Conservation (phyloP, 805 yeast genomes). For the Cyberlindnera samutprakarnensis region DNA sequence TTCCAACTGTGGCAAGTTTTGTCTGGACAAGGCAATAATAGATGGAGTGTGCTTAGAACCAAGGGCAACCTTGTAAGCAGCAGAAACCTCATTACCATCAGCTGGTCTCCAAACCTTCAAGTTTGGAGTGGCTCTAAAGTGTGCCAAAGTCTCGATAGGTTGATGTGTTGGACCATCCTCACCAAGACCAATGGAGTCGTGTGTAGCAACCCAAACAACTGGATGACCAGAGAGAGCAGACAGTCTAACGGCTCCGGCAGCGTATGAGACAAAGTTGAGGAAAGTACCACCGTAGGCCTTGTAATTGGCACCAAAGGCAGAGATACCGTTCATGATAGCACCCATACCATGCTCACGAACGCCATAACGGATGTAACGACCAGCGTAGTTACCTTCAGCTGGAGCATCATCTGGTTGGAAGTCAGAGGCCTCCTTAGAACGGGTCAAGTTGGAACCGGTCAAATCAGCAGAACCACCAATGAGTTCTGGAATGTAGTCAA, state of each 20-base stretch:
- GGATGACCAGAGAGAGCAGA: conserved; percentile 81
- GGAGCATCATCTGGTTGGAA: conserved; percentile 84
- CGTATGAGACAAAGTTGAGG: conserved; percentile 85
- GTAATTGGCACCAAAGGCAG: conserved; percentile 82
- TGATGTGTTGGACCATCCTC: conserved; percentile 94
- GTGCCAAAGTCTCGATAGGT: conserved; percentile 85
- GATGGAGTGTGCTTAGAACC: conserved; percentile 60
- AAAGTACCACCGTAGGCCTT: conserved; percentile 95
- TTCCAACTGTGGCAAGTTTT: conserved; percentile 85
- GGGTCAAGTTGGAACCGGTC: conserved; percentile 94
- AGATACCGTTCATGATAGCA: conserved; percentile 95
- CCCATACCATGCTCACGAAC: conserved; percentile 99
- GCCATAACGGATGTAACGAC: conserved; percentile 96
- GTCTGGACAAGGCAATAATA: conserved; percentile 75
- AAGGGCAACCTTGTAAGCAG: conserved; percentile 67
- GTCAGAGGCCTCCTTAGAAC: conserved; percentile 76
- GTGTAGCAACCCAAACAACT: conserved; percentile 82
- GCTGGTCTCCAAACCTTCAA: conserved; percentile 87
- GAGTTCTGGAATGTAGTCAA: conserved; percentile 71
- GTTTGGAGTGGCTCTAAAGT: conserved; percentile 80
- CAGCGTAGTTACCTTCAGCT: conserved; percentile 77
- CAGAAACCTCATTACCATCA: conserved; percentile 84
- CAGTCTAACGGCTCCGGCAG: conserved; percentile 82
- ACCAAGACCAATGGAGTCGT: conserved; percentile 86
- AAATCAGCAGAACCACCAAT: conserved; percentile 98